These are phyloP conservation scores for Rhodotorula sp. DNA, from an alignment of 1,284 basidiomycete genomes.

Conservation along the genomic window DNA sequence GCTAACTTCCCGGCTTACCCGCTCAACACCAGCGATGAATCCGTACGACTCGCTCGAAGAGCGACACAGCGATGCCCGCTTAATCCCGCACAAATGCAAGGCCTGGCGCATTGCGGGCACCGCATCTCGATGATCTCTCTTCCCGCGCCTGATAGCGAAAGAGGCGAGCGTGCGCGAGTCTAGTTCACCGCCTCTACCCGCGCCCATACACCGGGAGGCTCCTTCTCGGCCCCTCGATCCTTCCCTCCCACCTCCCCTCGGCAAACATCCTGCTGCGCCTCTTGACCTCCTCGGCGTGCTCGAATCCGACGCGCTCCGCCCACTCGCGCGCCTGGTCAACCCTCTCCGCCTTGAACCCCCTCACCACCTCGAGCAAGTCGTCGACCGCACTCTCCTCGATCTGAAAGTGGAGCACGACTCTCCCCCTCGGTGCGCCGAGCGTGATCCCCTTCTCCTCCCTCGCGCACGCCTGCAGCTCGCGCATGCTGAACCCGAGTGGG, in stretches of 20 bases:
- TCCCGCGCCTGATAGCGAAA: neutral
- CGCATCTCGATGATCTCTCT: too few species aligned
- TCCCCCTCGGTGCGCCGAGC: conserved; percentile 62
- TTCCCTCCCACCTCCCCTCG: conserved; percentile 10
- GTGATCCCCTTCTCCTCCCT: conserved; percentile 59
- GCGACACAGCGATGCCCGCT: too few species aligned
- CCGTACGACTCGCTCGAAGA: too few species aligned
- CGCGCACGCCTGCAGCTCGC: conserved; percentile 63
- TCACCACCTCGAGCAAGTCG: conserved; percentile 54
- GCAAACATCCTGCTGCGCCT: conserved; percentile 1
- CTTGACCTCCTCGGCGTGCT: conserved; percentile 1
- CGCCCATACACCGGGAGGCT: conserved; percentile 5
- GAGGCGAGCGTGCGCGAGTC: neutral
- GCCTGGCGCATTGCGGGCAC: too few species aligned
- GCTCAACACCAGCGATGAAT: too few species aligned
- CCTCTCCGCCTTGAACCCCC: conserved; percentile 38
- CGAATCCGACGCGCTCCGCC: neutral
- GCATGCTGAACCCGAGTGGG: conserved; percentile 67
- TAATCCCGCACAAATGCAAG: too few species aligned
- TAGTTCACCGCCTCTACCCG: neutral
- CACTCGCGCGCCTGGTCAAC: conserved; percentile 38
- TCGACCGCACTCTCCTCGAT: conserved; percentile 67
- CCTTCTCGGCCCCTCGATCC: neutral
- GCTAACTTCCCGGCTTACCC: too few species aligned
- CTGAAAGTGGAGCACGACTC: conserved; percentile 86